Evolutionary conservation across 306 rosid species (phyloP).

Genomic region (Gynostemma pentaphyllum): DNA sequence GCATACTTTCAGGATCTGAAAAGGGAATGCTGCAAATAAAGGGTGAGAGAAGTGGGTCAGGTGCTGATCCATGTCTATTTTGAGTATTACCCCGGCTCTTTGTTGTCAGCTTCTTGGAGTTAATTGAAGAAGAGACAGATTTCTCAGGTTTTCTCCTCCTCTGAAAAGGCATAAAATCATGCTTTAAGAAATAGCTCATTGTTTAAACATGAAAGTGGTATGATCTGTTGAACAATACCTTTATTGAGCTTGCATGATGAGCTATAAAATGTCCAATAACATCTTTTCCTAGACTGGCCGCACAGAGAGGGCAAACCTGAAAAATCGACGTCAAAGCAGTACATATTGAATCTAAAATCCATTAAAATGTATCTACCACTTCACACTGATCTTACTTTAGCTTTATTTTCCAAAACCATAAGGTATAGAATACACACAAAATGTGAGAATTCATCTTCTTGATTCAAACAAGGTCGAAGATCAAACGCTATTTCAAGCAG

Average conservation of each 20-base stretch:
- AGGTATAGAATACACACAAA: background rate
- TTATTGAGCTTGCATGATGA: constrained; percentile 51
- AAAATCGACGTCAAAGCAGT: constrained; percentile 14
- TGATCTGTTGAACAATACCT: constrained; percentile 32
- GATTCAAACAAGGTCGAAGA: background rate
- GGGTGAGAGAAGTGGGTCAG: constrained; percentile 68
- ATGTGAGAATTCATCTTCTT: background rate
- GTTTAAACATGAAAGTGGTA: background rate
- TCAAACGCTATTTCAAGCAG: background rate
- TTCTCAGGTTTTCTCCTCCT: constrained; percentile 53
- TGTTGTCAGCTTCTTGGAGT: constrained; percentile 32
- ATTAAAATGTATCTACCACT: background rate
- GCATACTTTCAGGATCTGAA: constrained; percentile 18
- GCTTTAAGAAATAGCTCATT: background rate
- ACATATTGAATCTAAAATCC: background rate
- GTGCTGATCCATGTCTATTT: constrained; percentile 35
- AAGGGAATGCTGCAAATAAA: constrained; percentile 42
- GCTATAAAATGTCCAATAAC: constrained; percentile 45
- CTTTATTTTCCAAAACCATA: background rate
- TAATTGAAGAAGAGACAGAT: constrained; percentile 36
- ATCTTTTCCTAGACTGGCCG: constrained; percentile 67
- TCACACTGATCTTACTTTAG: background rate
- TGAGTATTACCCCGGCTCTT: constrained; percentile 31
- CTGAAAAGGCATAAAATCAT: constrained; percentile 22
- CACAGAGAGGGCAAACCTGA: constrained; percentile 95